Conservation (phyloP, 1,284 basidiomycete genomes). For the Testicularia cyperi region DNA sequence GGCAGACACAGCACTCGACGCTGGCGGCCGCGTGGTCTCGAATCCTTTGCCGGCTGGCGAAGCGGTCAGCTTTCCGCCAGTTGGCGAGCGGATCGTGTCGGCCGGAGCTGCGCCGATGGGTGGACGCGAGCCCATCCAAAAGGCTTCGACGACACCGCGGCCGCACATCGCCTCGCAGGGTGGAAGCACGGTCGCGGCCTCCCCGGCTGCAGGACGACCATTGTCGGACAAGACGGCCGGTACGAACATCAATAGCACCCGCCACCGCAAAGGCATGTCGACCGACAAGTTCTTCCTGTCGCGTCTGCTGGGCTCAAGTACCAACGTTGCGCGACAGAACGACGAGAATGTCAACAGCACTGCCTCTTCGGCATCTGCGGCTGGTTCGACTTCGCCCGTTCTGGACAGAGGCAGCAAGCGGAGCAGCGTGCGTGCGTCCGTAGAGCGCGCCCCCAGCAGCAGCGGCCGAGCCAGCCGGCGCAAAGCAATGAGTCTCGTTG, state of each 20-base stretch:
- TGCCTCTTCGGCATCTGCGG: too few species aligned
- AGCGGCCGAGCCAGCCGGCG: conserved; percentile 22
- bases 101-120: conserved; percentile 3
- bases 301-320: conserved; percentile 33
- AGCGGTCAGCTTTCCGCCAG: conserved; percentile 25
- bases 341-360: too few species aligned
- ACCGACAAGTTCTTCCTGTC: conserved; percentile 54
- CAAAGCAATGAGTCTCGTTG: conserved; percentile 53
- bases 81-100: conserved; percentile 7
- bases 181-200: background rate
- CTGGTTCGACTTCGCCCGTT: background rate
- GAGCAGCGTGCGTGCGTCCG: conserved; percentile 19
- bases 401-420: conserved; percentile 17
- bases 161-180: conserved; percentile 4
- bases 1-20: background rate
- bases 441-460: conserved; percentile 26
- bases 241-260: conserved; percentile 1
- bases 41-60: conserved; percentile 13
- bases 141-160: background rate
- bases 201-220: background rate
- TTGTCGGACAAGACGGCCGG: background rate
- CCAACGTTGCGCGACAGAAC: conserved; percentile 1
- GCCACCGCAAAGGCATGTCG: conserved; percentile 54
- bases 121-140: too few species aligned
- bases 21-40: conserved; percentile 13